Evolutionary conservation across 495 filamentous ascomycete genomes (phyloP), one percentile per base, ranked within the genome.

Genomic region (Aspergillus funiculosus): DNA sequence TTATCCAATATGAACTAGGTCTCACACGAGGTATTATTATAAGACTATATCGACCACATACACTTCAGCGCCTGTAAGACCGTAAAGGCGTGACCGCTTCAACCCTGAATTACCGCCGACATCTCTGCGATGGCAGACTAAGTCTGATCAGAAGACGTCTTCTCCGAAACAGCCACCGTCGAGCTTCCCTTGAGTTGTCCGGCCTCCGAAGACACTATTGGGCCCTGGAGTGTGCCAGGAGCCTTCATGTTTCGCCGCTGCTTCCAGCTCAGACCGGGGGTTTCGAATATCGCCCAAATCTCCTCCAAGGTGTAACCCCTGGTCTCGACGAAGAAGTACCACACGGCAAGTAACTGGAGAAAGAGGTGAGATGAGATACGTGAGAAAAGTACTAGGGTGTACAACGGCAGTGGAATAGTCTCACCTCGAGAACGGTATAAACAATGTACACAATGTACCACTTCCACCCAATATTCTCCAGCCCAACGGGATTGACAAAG

Each of bases 391-490:
- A 37, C 17, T 2, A 4, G 7, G 34, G 6, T n/a, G n/a, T n/a
- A 31, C 14, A 31, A 6, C 3, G 13, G 10, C 17, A 20, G 2
- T 8, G 34, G n/a, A 5, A 36, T 18, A 36, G 6, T 19, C 38
- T 27, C 3, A 40, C 38, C 24, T 41, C 38, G n/a, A 41, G 5
- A 14, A 2, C 38, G 0, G 38, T 41, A 18, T 41, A 41, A 6
- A 41, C 25, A 28, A 41, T 41, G 22, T 41, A 41, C 3, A 41
- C 11, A 24, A 41, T 41, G 11, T 41, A 41, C 5, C 28, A 41
- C 24, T 27, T 27, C 38, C 38, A 41, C 0, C 38, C 38, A 1
- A 41, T 13, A 9, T 41, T 19, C 22, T 41, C 19, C 0, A 41
- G 25, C 6, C 38, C 38, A 17, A 41, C 18, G 10, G 38, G 38